phyloP scores from a whole-genome alignment of 306 rosid genomes.

The Vachellia collinsii region DNA sequence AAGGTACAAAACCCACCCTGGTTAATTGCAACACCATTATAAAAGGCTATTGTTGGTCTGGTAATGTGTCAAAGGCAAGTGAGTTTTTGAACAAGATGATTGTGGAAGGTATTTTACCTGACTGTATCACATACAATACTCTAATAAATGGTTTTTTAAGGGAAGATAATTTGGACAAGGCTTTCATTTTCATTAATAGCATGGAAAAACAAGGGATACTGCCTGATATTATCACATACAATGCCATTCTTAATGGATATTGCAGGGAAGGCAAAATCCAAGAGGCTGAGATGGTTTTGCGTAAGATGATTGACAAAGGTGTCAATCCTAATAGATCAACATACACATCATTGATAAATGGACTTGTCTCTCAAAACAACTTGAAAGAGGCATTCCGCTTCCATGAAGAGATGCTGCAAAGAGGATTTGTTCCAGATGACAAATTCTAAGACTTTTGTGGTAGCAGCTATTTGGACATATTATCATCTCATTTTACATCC shows the following conservation, averaged over 20 bases:
- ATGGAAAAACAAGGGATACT: conserved; percentile 76
- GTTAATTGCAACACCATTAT: conserved; percentile 76
- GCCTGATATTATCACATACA: conserved; percentile 73
- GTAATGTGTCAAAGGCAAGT: conserved; percentile 58
- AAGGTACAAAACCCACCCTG: conserved; percentile 65
- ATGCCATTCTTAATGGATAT: conserved; percentile 70
- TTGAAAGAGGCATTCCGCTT: conserved; percentile 81
- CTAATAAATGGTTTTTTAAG: conserved; percentile 72
- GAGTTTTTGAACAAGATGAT: conserved; percentile 68
- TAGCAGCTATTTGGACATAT: conserved; percentile 24
- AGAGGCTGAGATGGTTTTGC: conserved; percentile 74
- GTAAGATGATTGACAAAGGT: conserved; percentile 77
- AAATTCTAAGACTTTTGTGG: conserved; percentile 51
- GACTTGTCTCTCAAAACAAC: conserved; percentile 81
- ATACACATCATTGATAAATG: conserved; percentile 76
- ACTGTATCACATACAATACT: conserved; percentile 79
- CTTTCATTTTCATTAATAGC: conserved; percentile 56
- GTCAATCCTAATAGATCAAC: conserved; percentile 78
- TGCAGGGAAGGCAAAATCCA: conserved; percentile 76
- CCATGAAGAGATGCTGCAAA: conserved; percentile 92
- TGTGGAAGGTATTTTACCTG: conserved; percentile 70
- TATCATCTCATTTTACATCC: conserved; percentile 28
- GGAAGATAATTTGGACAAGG: conserved; percentile 73
- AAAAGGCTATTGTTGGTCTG: conserved; percentile 79
- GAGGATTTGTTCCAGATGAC: conserved; percentile 92